Conservation (phyloP, 768 basidiomycete species). For the Russula earlei region DNA sequence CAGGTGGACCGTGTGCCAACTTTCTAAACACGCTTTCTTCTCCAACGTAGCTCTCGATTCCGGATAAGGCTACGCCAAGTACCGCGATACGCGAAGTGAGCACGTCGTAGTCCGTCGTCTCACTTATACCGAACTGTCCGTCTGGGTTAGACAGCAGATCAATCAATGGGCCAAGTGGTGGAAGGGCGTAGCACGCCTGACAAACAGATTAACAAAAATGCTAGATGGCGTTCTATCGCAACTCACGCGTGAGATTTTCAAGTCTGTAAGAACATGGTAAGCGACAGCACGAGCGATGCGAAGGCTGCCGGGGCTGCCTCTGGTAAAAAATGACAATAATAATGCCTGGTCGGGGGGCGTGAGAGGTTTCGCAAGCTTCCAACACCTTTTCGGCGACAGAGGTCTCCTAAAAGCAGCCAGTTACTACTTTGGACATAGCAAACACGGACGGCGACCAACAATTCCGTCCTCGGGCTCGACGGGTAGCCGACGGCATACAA, state of each 20-base stretch:
- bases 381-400: constrained; percentile 39
- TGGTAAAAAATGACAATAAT: constrained; percentile 42
- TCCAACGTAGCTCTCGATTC: constrained; percentile 47
- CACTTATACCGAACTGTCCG: constrained; percentile 22
- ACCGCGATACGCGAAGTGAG: constrained; percentile 47
- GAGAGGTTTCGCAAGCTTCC: constrained; percentile 31
- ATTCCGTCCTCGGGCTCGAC: constrained; percentile 19
- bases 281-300: constrained; percentile 54
- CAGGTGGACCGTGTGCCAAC: neutral
- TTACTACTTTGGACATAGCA: neutral
- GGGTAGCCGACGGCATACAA: constrained; percentile 36
- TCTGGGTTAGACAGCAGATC: constrained; percentile 40
- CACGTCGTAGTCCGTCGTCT: constrained; percentile 46
- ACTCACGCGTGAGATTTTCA: constrained; percentile 10
- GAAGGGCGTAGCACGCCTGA: constrained; percentile 32
- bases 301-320: constrained; percentile 39
- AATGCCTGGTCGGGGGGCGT: constrained; percentile 41
- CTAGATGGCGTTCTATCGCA: constrained; percentile 1
- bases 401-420: constrained; percentile 32
- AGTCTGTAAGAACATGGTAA: constrained; percentile 35
- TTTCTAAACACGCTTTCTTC: constrained; percentile 30
- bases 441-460: neutral
- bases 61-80: constrained; percentile 48
- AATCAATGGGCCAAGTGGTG: constrained; percentile 45
- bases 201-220: neutral